Base-by-base conservation (phyloP, 495 filamentous ascomycete genomes). In the Mycothermus thermophilus region DNA sequence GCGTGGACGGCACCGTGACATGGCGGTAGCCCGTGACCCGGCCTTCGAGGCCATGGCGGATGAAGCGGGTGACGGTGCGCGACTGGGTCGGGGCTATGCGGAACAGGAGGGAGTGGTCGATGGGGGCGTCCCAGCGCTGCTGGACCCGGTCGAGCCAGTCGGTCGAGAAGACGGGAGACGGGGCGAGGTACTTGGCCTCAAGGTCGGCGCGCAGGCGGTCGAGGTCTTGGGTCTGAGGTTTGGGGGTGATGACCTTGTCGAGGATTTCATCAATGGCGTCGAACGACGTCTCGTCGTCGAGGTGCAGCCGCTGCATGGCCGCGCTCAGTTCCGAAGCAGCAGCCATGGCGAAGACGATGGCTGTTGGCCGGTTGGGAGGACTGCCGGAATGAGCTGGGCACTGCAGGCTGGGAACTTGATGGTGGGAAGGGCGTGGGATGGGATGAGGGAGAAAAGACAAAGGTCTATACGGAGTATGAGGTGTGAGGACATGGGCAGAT, bases 1-100 rank as follows among this genome's bases (percentile, higher is more conserved):
- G 88, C 38, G 72, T 77, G 15, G 87, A 86, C 11, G 88, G 87
- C 16, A 96, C 75, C 0, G 90, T 95, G 32, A 96, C 80, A 58
- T 96, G 87, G 50, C 76, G 82, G 54, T 97, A 96, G 16, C 87
- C 90, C 12, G 83, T 93, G 10, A 97, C 86, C 20, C 80, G 72
- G 13, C 90, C 90, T 60, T 96, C 87, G 17, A 96, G 71, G 11
- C 90, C 92, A 54, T 94, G 85, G 34, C 92, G 72, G 27, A 75
- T 77, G 57, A 97, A 97, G 30, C 90, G 80, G 35, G 82, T 90
- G 44, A 94, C 77, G 11, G 86, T 94, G 34, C 90, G 77, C 3
- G 84, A 82, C 60, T 96, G 92, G 0, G 86, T 93, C 11, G 85
- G 83, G 6, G 84, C 83, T 25, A 96, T 64, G 37, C 77, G 71